phyloP scores from a whole-genome alignment of 345 rosid species.

The Arabidopsis thaliana region TAIR10.1 NC_003076.8:3954501-3955000 shows the following conservation, averaged over 20 bases:
- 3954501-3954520: constrained; percentile 89
- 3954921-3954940: constrained; percentile 53
- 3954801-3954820: constrained; percentile 12
- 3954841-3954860: constrained; percentile 75
- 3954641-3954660: constrained; percentile 10
- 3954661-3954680: constrained; percentile 7
- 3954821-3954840: constrained; percentile 28
- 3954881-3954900: constrained; percentile 77
- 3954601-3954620: constrained; percentile 75
- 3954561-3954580: constrained; percentile 71
- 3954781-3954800: background rate
- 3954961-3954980: constrained; percentile 92
- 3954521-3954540: constrained; percentile 84
- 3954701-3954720: constrained; percentile 6
- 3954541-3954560: constrained; percentile 93
- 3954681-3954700: constrained; percentile 5
- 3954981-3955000: constrained; percentile 87
- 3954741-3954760: constrained; percentile 6
- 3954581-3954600: constrained; percentile 70
- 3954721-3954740: background rate
- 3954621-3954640: background rate
- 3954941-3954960: constrained; percentile 51
- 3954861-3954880: constrained; percentile 64
- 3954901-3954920: constrained; percentile 80
- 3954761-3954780: constrained; percentile 1